These are phyloP conservation scores for Suillus weaverae DNA, from an alignment of 768 basidiomycete genomes.

Conservation along the genomic window DNA sequence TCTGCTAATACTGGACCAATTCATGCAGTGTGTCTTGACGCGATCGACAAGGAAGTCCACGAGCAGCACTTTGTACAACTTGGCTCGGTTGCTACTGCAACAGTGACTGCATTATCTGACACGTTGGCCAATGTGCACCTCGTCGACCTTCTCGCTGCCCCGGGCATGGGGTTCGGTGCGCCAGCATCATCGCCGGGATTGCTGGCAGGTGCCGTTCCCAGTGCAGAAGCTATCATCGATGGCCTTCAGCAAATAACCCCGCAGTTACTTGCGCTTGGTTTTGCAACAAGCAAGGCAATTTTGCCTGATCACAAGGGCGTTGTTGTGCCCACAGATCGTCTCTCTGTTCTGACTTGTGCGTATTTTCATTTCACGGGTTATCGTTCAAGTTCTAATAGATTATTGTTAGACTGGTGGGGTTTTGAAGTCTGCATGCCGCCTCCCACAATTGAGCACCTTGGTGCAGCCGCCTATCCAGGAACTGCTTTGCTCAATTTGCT, in stretches of 20 bases:
- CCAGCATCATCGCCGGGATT: constrained; percentile 68
- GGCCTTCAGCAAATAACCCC: constrained; percentile 75
- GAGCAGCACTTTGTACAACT: constrained; percentile 58
- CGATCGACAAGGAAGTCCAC: constrained; percentile 62
- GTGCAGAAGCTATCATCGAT: constrained; percentile 65
- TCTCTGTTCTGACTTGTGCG: constrained; percentile 80
- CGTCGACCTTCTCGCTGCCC: constrained; percentile 56
- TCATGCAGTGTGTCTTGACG: constrained; percentile 73
- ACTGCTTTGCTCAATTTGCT: constrained; percentile 68
- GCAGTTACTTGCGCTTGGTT: constrained; percentile 75
- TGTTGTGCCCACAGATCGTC: constrained; percentile 72
- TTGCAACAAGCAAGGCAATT: constrained; percentile 66
- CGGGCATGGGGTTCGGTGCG: constrained; percentile 72
- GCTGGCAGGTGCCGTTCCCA: constrained; percentile 75
- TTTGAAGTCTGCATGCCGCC: constrained; percentile 76
- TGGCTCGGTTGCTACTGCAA: constrained; percentile 46
- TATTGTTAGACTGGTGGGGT: constrained; percentile 82
- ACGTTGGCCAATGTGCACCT: constrained; percentile 62
- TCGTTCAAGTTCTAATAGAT: constrained; percentile 10
- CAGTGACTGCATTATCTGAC: constrained; percentile 48
- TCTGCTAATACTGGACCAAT: constrained; percentile 47
- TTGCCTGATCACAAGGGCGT: constrained; percentile 68
- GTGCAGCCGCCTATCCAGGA: constrained; percentile 60
- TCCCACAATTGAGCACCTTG: constrained; percentile 61
- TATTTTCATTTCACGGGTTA: constrained; percentile 8